Evolutionary conservation across 176 grass and related monocot species (phyloP).

Genomic region (Zoysia pacifica): DNA sequence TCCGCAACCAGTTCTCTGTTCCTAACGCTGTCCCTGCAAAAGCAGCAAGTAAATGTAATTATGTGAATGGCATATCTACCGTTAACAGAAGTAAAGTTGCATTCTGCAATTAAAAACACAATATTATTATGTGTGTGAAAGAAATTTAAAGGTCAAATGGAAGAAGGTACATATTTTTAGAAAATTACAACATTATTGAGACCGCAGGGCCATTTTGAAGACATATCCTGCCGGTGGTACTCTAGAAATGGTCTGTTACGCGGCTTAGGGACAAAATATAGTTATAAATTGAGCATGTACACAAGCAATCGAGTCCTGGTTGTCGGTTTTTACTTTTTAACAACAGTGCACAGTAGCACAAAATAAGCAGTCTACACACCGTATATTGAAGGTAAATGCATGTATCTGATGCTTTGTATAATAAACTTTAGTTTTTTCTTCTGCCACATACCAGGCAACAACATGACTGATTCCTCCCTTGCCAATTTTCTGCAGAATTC

Average conservation of each 20-base stretch:
- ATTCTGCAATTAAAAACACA: not conserved
- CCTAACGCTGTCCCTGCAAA: slow-evolving; percentile 45
- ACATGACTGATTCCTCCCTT: slow-evolving; percentile 56
- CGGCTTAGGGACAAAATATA: not conserved
- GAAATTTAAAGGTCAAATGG: not conserved
- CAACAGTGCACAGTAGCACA: not conserved
- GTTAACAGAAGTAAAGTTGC: not conserved
- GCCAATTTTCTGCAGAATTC: slow-evolving; percentile 57
- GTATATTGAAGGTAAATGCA: not conserved
- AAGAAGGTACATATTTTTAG: not conserved
- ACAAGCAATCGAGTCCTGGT: not conserved
- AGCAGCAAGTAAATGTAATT: not conserved
- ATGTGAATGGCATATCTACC: not conserved
- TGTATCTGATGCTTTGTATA: not conserved
- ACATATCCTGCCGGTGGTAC: not conserved
- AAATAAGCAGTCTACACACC: not conserved
- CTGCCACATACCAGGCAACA: slow-evolving; percentile 45
- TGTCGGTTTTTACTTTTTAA: not conserved
- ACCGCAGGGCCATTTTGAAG: not conserved
- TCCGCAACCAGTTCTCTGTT: slow-evolving; percentile 48
- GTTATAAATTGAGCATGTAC: not conserved
- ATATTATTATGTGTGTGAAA: not conserved
- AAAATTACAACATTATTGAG: not conserved
- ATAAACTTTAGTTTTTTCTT: not conserved
- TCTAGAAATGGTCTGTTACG: not conserved